These are phyloP conservation scores for Xylaria curta DNA, from an alignment of 495 filamentous ascomycete species.

Conservation along the genomic window DNA sequence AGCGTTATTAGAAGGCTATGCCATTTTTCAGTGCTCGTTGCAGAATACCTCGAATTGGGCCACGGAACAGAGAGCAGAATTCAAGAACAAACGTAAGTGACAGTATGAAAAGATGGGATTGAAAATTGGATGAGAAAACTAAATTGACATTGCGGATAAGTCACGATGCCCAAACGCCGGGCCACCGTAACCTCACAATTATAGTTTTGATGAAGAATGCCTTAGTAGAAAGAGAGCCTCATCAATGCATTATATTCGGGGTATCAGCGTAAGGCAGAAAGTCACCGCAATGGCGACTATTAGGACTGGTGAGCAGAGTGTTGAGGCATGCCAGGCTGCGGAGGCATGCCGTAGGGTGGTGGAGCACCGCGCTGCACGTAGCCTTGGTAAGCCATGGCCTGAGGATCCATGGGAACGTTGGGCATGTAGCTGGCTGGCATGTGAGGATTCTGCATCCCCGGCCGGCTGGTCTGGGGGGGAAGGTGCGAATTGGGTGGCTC, in stretches of 20 bases:
- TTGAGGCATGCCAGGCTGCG: conserved; percentile 60
- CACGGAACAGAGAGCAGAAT: conserved; percentile 25
- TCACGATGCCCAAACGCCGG: conserved; percentile 45
- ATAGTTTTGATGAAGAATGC: conserved; percentile 40
- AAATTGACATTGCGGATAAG: conserved; percentile 36
- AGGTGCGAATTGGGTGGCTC: conserved; percentile 65
- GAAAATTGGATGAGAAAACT: conserved; percentile 35
- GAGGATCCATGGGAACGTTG: conserved; percentile 61
- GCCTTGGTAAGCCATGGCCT: conserved; percentile 66
- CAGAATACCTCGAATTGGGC: conserved; percentile 1
- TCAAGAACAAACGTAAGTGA: conserved; percentile 23
- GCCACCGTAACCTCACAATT: conserved; percentile 44
- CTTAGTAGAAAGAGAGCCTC: conserved; percentile 49
- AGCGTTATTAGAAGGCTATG: conserved; percentile 15
- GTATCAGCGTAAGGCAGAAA: conserved; percentile 53
- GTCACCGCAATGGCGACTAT: conserved; percentile 37
- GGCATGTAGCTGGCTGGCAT: conserved; percentile 58
- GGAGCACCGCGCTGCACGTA: conserved; percentile 59
- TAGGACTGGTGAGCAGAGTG: conserved; percentile 57
- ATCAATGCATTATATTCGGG: conserved; percentile 59
- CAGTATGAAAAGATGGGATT: conserved; percentile 37
- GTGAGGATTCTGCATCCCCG: conserved; percentile 58
- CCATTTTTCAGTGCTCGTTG: conserved; percentile 4
- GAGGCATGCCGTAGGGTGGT: conserved; percentile 57
- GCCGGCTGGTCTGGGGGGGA: conserved; percentile 59